A percentile compares a stretch with the other conserved stretches of the same genome.
Evolutionary conservation across 345 rosid species (phyloP).

Genomic region (Mercurialis annua): DNA sequence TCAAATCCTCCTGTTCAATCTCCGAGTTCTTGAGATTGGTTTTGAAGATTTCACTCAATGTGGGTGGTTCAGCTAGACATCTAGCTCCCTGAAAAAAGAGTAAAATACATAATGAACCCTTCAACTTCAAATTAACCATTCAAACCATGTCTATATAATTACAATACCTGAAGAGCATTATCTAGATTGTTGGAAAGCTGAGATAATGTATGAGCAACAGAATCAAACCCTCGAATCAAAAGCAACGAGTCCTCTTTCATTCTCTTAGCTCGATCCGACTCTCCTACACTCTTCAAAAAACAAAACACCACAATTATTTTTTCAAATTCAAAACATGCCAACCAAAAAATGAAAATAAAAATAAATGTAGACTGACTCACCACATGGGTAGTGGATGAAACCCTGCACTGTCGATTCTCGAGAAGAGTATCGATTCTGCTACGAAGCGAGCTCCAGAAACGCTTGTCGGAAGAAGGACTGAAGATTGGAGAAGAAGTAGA

Average conservation of each 20-base stretch:
- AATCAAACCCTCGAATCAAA: slow-evolving; percentile 84
- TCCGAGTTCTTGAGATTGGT: slow-evolving; percentile 37
- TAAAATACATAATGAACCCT: too few relatives aligned
- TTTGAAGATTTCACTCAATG: slow-evolving; percentile 66
- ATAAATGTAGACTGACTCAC: slow-evolving; percentile 20
- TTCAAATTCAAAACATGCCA: not conserved
- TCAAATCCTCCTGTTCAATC: slow-evolving; percentile 23
- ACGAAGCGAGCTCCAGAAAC: slow-evolving; percentile 51
- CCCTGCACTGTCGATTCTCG: slow-evolving; percentile 23
- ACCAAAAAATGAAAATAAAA: not conserved
- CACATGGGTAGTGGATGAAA: slow-evolving; percentile 1
- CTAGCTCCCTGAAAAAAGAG: slow-evolving; percentile 60
- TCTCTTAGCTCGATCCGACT: slow-evolving; percentile 43
- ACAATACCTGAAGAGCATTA: slow-evolving; percentile 75
- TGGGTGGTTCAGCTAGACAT: slow-evolving; percentile 74
- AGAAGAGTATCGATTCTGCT: slow-evolving; percentile 39
- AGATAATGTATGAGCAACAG: slow-evolving; percentile 66
- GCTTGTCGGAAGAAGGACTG: slow-evolving; percentile 49
- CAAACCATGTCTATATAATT: too few relatives aligned
- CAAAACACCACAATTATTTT: not conserved
- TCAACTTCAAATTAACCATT: too few relatives aligned
- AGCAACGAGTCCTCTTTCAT: slow-evolving; percentile 79
- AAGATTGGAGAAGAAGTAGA: slow-evolving; percentile 36
- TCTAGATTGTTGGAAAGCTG: slow-evolving; percentile 73
- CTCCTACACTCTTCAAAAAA: slow-evolving; percentile 16